Percentiles rank a stretch among this genome's conserved stretches.
Evolutionary conservation across 108 stramenopile species (phyloP).

Genomic region (Skeletonema costatum): DNA sequence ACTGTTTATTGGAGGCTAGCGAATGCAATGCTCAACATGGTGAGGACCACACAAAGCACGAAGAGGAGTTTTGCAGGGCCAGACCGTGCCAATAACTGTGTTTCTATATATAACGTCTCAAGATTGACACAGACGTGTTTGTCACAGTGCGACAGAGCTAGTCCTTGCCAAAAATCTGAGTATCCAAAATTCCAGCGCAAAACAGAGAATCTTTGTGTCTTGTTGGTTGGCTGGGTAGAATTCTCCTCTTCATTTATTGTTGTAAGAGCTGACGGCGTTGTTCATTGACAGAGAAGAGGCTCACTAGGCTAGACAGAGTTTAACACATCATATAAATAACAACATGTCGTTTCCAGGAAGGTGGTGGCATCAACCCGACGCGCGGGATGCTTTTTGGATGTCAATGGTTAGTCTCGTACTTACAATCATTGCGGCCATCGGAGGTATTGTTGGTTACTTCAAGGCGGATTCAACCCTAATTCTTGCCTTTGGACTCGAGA

Average conservation of each 20-base stretch:
- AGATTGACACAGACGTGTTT: too few relatives aligned
- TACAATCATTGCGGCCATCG: slow-evolving; percentile 52
- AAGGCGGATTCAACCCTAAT: slow-evolving; percentile 62
- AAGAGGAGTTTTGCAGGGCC: neutral
- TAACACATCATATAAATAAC: neutral
- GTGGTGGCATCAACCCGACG: slow-evolving; percentile 43
- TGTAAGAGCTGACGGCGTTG: too few relatives aligned
- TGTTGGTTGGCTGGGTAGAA: too few relatives aligned
- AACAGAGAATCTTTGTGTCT: too few relatives aligned
- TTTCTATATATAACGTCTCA: too few relatives aligned
- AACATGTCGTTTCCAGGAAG: slow-evolving; percentile 37
- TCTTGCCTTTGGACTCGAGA: slow-evolving; percentile 79
- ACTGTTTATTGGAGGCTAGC: neutral
- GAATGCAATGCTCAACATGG: slow-evolving; percentile 1
- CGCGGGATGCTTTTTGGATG: slow-evolving; percentile 49
- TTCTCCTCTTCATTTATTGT: too few relatives aligned
- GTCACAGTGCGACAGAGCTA: too few relatives aligned
- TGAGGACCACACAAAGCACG: neutral
- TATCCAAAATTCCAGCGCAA: too few relatives aligned
- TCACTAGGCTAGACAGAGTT: too few relatives aligned
- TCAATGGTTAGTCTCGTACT: slow-evolving; percentile 59
- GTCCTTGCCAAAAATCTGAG: too few relatives aligned
- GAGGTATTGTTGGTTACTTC: slow-evolving; percentile 54
- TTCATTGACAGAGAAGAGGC: too few relatives aligned
- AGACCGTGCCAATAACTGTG: neutral